Evolutionary conservation across 2,329 filamentous ascomycete genomes (phyloP).

Genomic region (Diaporthe vexans): DNA sequence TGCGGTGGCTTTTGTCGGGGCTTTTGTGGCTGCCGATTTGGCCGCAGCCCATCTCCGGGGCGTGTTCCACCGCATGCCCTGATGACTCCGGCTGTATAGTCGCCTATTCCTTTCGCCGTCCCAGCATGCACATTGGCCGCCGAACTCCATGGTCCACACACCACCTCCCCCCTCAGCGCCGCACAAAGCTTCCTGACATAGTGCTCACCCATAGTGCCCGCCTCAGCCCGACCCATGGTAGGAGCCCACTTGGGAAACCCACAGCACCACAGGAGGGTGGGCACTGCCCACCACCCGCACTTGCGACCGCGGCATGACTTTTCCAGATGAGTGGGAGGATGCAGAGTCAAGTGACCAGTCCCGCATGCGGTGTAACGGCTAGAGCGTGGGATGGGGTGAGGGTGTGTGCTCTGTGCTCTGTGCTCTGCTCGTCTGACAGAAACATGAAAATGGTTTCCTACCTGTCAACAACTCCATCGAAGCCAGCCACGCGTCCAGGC

Average conservation of each 20-base stretch:
- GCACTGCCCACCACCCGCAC: conserved; percentile 49
- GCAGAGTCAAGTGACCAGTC: conserved; percentile 61
- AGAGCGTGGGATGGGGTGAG: conserved; percentile 35
- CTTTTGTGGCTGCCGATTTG: conserved; percentile 51
- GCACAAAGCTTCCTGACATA: conserved; percentile 24
- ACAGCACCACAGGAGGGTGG: conserved; percentile 18
- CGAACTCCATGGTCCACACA: conserved; percentile 21
- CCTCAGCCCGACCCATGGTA: background rate
- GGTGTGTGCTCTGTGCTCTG: background rate
- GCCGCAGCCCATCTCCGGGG: conserved; percentile 50
- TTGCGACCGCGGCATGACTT: conserved; percentile 48
- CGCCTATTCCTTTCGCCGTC: conserved; percentile 43
- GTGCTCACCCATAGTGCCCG: background rate
- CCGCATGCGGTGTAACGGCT: conserved; percentile 59
- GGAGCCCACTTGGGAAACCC: conserved; percentile 20
- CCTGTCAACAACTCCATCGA: conserved; percentile 89
- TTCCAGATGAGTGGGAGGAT: conserved; percentile 55
- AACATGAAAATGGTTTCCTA: conserved; percentile 65
- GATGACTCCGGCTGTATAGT: conserved; percentile 41
- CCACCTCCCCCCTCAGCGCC: conserved; percentile 2
- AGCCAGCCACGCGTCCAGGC: conserved; percentile 80
- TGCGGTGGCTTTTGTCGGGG: conserved; percentile 41
- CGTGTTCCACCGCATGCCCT: conserved; percentile 50
- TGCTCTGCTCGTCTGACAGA: conserved; percentile 34
- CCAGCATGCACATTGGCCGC: conserved; percentile 33